Evolutionary conservation across 352 stramenopile genomes (phyloP).

Genomic region (Phytophthora sp.): DNA sequence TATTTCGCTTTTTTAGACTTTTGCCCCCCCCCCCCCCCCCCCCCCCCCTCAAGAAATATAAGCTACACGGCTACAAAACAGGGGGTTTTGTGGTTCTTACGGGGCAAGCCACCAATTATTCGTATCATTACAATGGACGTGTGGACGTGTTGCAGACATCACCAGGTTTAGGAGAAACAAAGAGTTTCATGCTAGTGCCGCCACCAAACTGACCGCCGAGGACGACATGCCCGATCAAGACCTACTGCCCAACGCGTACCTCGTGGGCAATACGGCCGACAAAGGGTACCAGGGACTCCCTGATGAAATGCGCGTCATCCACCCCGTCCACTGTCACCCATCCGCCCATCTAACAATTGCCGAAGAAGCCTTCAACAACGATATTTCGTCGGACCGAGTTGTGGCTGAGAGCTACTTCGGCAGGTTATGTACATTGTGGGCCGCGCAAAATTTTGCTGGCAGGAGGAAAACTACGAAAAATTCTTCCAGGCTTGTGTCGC

Average conservation of each 20-base stretch:
- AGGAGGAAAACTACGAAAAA: conserved; percentile 10
- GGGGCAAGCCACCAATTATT: background rate
- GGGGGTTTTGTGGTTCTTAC: conserved; percentile 2
- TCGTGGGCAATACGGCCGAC: background rate
- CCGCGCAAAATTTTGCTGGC: conserved; percentile 2
- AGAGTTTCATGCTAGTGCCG: background rate
- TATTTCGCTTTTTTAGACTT: background rate
- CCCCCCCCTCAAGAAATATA: conserved; percentile 8
- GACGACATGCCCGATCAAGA: background rate
- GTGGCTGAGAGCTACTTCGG: conserved; percentile 10
- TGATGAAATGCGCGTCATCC: background rate
- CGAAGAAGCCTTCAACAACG: background rate
- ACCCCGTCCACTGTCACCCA: background rate
- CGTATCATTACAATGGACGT: background rate
- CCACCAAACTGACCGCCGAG: background rate
- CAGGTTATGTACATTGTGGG: conserved; percentile 3
- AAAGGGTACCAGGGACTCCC: background rate
- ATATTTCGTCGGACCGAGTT: background rate
- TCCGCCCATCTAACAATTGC: background rate
- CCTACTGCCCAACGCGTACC: background rate
- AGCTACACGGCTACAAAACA: conserved; percentile 5
- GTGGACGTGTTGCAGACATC: background rate
- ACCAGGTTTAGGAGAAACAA: conserved; percentile 1
- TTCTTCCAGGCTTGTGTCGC: conserved; percentile 7
- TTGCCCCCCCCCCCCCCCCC: no score